A percentile compares a stretch with the other conserved stretches of the same genome.
These are phyloP conservation scores for Nitzschia sp. DNA, from an alignment of 108 stramenopile species.

Conservation along the genomic window DNA sequence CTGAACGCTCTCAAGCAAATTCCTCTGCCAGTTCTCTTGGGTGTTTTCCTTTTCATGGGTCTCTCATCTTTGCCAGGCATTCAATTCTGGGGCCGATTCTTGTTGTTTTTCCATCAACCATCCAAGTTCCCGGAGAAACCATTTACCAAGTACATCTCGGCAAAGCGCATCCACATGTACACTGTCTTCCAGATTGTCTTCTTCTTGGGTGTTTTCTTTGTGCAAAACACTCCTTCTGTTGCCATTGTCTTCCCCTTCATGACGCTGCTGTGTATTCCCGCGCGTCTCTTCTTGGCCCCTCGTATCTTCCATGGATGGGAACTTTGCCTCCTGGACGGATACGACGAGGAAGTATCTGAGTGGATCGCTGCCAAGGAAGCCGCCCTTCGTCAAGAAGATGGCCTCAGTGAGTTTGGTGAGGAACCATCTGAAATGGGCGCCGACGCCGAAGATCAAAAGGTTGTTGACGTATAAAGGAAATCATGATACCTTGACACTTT, in stretches of 20 bases:
- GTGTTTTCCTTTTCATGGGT: constrained; percentile 61
- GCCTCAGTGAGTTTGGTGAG: too few species aligned
- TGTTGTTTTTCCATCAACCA: constrained; percentile 58
- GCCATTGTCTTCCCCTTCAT: constrained; percentile 56
- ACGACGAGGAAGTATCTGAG: constrained; percentile 29
- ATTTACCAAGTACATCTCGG: constrained; percentile 39
- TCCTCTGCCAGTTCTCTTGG: constrained; percentile 49
- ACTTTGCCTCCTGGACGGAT: constrained; percentile 47
- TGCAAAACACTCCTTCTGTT: constrained; percentile 40
- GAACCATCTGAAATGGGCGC: too few species aligned
- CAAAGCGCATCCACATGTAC: constrained; percentile 36
- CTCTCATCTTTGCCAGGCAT: constrained; percentile 29
- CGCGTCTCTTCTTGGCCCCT: constrained; percentile 41
- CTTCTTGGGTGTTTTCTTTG: constrained; percentile 42
- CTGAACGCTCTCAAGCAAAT: constrained; percentile 30
- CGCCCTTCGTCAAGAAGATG: too few species aligned
- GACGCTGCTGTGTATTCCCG: constrained; percentile 49
- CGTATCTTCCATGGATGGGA: constrained; percentile 48
- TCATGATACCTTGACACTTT: too few species aligned
- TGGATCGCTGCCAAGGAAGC: constrained; percentile 18
- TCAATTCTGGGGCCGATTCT: constrained; percentile 58
- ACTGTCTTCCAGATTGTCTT: constrained; percentile 45
- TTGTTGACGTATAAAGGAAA: too few species aligned
- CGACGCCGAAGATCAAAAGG: too few species aligned
- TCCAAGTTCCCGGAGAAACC: constrained; percentile 27